These are phyloP conservation scores for Hypoxylon sp. DNA, from an alignment of 2,329 filamentous ascomycete species.

Conservation along the genomic window DNA sequence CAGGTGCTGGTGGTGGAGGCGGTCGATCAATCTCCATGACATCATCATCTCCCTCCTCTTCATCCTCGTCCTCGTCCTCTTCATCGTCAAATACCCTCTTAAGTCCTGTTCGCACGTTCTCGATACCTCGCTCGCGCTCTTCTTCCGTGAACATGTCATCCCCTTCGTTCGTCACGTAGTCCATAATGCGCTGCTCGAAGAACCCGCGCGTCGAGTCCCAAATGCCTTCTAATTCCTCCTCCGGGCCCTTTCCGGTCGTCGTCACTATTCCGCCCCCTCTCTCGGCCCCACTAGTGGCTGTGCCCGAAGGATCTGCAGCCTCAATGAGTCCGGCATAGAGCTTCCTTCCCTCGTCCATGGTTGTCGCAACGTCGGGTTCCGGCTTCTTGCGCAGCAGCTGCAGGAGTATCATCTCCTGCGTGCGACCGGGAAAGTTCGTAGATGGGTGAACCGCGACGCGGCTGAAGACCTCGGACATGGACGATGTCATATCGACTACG, in stretches of 20 bases:
- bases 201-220: slow-evolving; percentile 57
- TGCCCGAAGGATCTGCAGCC: not conserved
- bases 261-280: slow-evolving; percentile 43
- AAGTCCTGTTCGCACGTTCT: slow-evolving; percentile 81
- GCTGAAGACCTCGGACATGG: slow-evolving; percentile 77
- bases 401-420: slow-evolving; percentile 75
- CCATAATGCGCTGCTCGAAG: slow-evolving; percentile 53
- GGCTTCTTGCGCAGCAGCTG: slow-evolving; percentile 86
- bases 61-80: slow-evolving; percentile 68
- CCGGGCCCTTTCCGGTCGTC: slow-evolving; percentile 53
- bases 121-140: slow-evolving; percentile 75
- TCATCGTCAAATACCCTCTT: slow-evolving; percentile 69
- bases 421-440: slow-evolving; percentile 80
- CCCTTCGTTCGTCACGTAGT: slow-evolving; percentile 63
- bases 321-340: slow-evolving; percentile 49
- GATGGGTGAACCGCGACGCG: slow-evolving; percentile 82
- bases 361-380: slow-evolving; percentile 82
- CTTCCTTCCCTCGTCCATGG: slow-evolving; percentile 75
- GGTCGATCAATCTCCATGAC: slow-evolving; percentile 53
- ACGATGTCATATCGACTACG: slow-evolving; percentile 74
- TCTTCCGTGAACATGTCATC: slow-evolving; percentile 79
- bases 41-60: slow-evolving; percentile 60
- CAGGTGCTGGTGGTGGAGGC: slow-evolving; percentile 51
- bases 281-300: slow-evolving; percentile 44
- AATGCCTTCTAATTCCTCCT: slow-evolving; percentile 56